phyloP scores from a whole-genome alignment of 2,329 filamentous ascomycete species.

The Penicillium paneum region DNA sequence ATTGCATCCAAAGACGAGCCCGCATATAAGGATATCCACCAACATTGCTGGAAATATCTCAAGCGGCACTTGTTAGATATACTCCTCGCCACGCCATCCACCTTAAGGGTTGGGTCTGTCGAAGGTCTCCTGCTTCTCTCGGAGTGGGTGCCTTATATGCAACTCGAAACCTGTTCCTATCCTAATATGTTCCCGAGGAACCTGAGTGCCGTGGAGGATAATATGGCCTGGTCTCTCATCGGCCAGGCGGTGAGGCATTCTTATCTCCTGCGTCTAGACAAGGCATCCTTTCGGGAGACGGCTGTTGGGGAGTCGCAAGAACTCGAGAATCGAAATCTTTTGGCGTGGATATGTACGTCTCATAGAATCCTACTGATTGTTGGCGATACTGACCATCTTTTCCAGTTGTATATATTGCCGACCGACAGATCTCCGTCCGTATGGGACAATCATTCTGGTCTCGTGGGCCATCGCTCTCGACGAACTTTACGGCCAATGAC shows the following conservation, averaged over 20 bases:
- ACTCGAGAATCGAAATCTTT: slow-evolving; percentile 2
- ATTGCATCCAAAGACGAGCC: slow-evolving; percentile 13
- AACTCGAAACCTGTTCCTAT: neutral
- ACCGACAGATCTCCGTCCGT: slow-evolving; percentile 17
- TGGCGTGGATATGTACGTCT: slow-evolving; percentile 13
- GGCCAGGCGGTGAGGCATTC: slow-evolving; percentile 23
- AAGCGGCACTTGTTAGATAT: slow-evolving; percentile 11
- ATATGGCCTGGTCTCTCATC: slow-evolving; percentile 23
- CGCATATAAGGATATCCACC: neutral
- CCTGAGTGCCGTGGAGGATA: slow-evolving; percentile 13
- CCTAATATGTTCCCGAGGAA: neutral
- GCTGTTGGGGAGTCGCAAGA: neutral
- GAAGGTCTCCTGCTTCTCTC: slow-evolving; percentile 22
- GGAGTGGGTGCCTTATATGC: slow-evolving; percentile 22
- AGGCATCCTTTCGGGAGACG: slow-evolving; percentile 14
- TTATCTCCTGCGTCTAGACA: slow-evolving; percentile 22
- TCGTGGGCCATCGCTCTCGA: slow-evolving; percentile 13
- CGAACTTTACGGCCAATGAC: slow-evolving; percentile 15
- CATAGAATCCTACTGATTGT: too few relatives aligned
- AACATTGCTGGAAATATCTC: slow-evolving; percentile 6
- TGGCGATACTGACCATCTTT: too few relatives aligned
- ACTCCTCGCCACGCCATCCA: slow-evolving; percentile 8
- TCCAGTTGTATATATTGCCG: slow-evolving; percentile 13
- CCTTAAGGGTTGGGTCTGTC: neutral
- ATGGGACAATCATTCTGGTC: slow-evolving; percentile 20